These are phyloP conservation scores for Nephelium lappaceum DNA, from an alignment of 345 rosid genomes.

Conservation along the genomic window DNA sequence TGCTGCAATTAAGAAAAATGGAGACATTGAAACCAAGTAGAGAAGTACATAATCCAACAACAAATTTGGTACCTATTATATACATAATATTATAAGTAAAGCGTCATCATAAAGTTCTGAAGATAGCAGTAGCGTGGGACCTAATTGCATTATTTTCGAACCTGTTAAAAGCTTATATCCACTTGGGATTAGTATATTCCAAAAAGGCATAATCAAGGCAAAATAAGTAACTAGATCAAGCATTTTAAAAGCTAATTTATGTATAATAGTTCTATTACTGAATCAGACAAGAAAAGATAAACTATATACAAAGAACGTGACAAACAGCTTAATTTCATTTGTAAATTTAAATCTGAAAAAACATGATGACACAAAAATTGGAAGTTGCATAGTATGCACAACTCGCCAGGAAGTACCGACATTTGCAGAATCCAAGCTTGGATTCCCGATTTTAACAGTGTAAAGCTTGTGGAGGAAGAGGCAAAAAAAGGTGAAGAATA, in stretches of 20 bases:
- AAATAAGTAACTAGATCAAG: conserved; percentile 25
- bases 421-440: background rate
- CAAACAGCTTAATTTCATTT: background rate
- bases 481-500: background rate
- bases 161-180: conserved; percentile 62
- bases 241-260: conserved; percentile 25
- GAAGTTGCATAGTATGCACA: background rate
- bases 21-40: conserved; percentile 11
- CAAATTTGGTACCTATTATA: conserved; percentile 61
- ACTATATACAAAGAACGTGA: background rate
- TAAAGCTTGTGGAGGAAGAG: background rate
- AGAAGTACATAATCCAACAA: conserved; percentile 33
- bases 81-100: conserved; percentile 67
- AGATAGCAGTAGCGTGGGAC: conserved; percentile 69
- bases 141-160: conserved; percentile 69
- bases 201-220: conserved; percentile 29
- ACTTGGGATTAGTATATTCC: conserved; percentile 37
- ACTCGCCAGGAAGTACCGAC: background rate
- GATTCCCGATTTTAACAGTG: background rate
- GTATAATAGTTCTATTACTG: conserved; percentile 17
- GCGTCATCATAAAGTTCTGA: conserved; percentile 68
- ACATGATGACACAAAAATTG: background rate
- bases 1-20: conserved; percentile 17
- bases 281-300: background rate
- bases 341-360: background rate